phyloP scores from a whole-genome alignment of 2,329 filamentous ascomycete genomes.

The Gyromitra esculenta region DNA sequence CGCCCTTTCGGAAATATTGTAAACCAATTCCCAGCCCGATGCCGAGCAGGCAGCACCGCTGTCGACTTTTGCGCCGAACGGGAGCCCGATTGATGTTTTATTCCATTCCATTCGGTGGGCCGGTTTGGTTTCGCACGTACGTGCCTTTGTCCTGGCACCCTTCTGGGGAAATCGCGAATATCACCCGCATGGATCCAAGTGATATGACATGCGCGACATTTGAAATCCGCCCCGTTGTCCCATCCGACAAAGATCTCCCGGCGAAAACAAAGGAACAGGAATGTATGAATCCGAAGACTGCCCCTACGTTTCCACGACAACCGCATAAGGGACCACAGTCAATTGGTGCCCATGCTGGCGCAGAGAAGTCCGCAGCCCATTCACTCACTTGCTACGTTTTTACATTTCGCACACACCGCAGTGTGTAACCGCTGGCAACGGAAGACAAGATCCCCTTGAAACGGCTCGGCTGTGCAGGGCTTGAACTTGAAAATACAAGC shows the following conservation, averaged over 20 bases:
- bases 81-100: slow-evolving; percentile 14
- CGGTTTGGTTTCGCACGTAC: slow-evolving; percentile 20
- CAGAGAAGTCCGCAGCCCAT: not conserved
- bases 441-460: slow-evolving; percentile 32
- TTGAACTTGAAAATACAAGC: slow-evolving; percentile 38
- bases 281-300: slow-evolving; percentile 20
- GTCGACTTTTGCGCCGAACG: slow-evolving; percentile 1
- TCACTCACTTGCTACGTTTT: slow-evolving; percentile 11
- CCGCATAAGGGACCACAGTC: slow-evolving; percentile 18
- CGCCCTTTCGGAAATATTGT: not conserved
- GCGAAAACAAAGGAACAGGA: slow-evolving; percentile 24
- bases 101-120: slow-evolving; percentile 15
- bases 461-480: slow-evolving; percentile 44
- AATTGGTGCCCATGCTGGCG: not conserved
- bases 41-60: slow-evolving; percentile 20
- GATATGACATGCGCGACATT: slow-evolving; percentile 29
- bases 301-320: slow-evolving; percentile 35
- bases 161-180: slow-evolving; percentile 43
- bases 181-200: slow-evolving; percentile 44
- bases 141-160: slow-evolving; percentile 21
- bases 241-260: slow-evolving; percentile 40
- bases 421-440: slow-evolving; percentile 25
- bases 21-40: slow-evolving; percentile 24
- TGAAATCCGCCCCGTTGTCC: slow-evolving; percentile 32
- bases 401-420: slow-evolving; percentile 16